Base-by-base conservation (phyloP, 495 filamentous ascomycete species). In the Rhizodiscina lignyota region DNA sequence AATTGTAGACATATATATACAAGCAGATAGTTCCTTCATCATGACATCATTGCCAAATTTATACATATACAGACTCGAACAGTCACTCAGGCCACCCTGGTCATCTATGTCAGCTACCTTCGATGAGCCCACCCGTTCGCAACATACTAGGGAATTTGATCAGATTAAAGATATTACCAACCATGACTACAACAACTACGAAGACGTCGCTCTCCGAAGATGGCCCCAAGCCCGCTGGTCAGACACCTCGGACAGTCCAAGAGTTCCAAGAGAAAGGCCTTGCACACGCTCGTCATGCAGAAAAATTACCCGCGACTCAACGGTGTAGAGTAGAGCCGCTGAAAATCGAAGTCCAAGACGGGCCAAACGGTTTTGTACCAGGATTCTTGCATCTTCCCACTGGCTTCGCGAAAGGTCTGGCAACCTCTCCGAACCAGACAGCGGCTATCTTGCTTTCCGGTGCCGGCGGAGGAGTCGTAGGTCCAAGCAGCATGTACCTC, bases 401-500 rank as follows among this genome's bases (percentile, higher is more conserved):
- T 17, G 5, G 13, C 34, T 20, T 10, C 35, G 24, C 24, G 6
- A 6, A 13, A 27, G 13, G 13, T 27, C 24, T 6, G 13, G 5
- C 33, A 16, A 10, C 38, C 6, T 24, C 32, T 13, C 15, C 38
- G 6, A 36, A 10, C 4, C 11, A 18, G 16, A 49, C 57, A 5
- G 60, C 60, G 1, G 60, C 61, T 0, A 51, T 63, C 35, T 27
- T 64, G 1, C 43, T 64, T 22, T 60, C 56, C 1, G 60, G 60
- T 27, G 60, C 60, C 6, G 59, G 59, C n/a, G 60, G 60, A 35
- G 60, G 60, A 27, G 53, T 62, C 18, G 51, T 56, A 10, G 61
- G 59, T 5, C 62, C 61, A 2, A 52, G 46, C 21, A 53, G 52
- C 47, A 55, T 49, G 19, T 64, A 64, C 45, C 54, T 62, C 6